Percentiles rank a stretch among this genome's conserved stretches.
Evolutionary conservation across 192 early-diverging fungal genomes (phyloP).

Genomic region (Umbelopsis sp.): DNA sequence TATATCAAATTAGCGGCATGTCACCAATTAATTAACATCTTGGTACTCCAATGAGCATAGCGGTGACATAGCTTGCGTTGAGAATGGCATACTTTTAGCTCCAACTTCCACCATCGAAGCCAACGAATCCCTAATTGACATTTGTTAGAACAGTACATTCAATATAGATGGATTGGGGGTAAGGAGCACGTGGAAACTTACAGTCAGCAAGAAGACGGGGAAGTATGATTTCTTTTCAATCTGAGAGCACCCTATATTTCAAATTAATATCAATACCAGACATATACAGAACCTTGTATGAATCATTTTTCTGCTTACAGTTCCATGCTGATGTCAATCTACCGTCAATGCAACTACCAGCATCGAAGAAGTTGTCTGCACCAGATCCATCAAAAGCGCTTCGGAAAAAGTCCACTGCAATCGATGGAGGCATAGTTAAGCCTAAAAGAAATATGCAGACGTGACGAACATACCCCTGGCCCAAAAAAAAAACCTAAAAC

Average conservation of each 20-base stretch:
- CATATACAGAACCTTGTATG: not conserved
- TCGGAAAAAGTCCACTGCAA: constrained; percentile 87
- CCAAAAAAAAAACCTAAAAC: not conserved
- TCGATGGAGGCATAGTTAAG: not conserved
- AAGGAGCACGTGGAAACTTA: constrained; percentile 21
- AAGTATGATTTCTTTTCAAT: constrained; percentile 95
- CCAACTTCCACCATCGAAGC: constrained; percentile 69
- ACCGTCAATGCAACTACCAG: constrained; percentile 95
- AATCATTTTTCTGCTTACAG: constrained; percentile 32
- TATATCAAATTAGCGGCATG: no score
- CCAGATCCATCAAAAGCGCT: constrained; percentile 97
- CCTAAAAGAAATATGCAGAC: not conserved
- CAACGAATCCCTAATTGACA: constrained; percentile 57
- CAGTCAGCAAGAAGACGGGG: constrained; percentile 87
- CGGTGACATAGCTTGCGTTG: no score
- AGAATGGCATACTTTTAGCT: not conserved
- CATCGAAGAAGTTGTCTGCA: constrained; percentile 88
- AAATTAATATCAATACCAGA: not conserved
- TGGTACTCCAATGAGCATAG: no score
- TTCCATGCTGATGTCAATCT: constrained; percentile 92
- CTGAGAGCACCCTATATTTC: constrained; percentile 65
- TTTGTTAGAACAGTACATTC: not conserved
- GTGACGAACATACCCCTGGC: not conserved
- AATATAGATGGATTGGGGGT: not conserved
- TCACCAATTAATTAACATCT: no score